Evolutionary conservation across 345 rosid genomes (phyloP).

Genomic region (Sapria himalayana): DNA sequence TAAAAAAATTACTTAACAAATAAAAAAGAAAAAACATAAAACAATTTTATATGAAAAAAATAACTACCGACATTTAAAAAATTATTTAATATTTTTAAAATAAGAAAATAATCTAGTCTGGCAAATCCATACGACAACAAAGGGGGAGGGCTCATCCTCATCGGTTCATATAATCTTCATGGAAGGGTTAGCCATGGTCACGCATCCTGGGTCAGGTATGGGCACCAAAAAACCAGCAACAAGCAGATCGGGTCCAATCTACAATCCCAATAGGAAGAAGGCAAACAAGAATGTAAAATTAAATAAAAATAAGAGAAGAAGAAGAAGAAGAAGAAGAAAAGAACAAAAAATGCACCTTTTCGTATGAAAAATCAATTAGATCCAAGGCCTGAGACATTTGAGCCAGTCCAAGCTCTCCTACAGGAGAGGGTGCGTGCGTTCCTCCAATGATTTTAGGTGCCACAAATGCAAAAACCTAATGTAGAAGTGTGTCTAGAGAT

Average conservation of each 20-base stretch:
- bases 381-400: constrained; percentile 95
- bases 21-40: no score
- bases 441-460: constrained; percentile 97
- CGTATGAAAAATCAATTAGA: constrained; percentile 56
- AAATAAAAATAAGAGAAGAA: background rate
- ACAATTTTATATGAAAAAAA: no score
- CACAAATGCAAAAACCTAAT: constrained; percentile 86
- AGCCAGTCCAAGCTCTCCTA: constrained; percentile 96
- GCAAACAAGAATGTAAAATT: background rate
- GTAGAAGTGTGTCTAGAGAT: no score
- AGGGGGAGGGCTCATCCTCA: no score
- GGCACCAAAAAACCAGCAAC: constrained; percentile 86
- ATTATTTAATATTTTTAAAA: no score
- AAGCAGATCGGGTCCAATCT: constrained; percentile 95
- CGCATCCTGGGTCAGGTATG: constrained; percentile 70
- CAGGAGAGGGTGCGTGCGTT: constrained; percentile 70
- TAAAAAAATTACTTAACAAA: no score
- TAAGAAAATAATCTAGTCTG: no score
- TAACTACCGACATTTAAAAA: no score
- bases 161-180: no score
- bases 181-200: no score
- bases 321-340: background rate
- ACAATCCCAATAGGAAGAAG: constrained; percentile 6
- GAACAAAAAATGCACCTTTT: constrained; percentile 32
- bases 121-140: no score